Conservation (phyloP, 345 rosid genomes). For the Crucihimalaya himalaica region DNA sequence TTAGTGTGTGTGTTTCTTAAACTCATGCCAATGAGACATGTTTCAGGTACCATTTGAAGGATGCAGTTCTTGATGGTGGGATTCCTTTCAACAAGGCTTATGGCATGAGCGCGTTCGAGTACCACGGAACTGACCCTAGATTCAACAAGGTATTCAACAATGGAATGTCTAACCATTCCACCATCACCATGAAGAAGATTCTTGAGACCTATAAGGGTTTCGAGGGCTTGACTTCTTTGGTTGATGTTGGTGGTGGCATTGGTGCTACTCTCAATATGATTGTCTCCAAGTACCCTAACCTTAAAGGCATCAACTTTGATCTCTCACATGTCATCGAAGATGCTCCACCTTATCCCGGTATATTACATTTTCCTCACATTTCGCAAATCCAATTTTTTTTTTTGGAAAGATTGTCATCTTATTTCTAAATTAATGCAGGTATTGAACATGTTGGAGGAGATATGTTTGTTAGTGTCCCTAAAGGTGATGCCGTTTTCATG, state of each 20-base stretch:
- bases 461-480: slow-evolving; percentile 79
- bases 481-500: slow-evolving; percentile 90
- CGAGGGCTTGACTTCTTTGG: slow-evolving; percentile 60
- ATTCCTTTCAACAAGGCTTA: slow-evolving; percentile 81
- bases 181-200: slow-evolving; percentile 69
- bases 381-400: neutral
- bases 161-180: slow-evolving; percentile 78
- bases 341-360: slow-evolving; percentile 70
- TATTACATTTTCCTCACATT: neutral
- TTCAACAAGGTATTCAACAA: slow-evolving; percentile 76
- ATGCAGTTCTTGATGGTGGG: slow-evolving; percentile 77
- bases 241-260: slow-evolving; percentile 90
- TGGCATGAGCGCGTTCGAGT: slow-evolving; percentile 78
- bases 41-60: slow-evolving; percentile 74
- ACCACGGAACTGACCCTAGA: slow-evolving; percentile 69
- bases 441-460: slow-evolving; percentile 88
- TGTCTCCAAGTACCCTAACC: slow-evolving; percentile 62
- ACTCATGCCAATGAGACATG: slow-evolving; percentile 15
- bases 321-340: slow-evolving; percentile 77
- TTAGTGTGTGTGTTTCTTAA: neutral
- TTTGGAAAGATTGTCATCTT: neutral
- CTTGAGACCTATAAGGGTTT: slow-evolving; percentile 76
- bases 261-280: slow-evolving; percentile 74
- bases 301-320: slow-evolving; percentile 87
- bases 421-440: slow-evolving; percentile 41